phyloP scores from a whole-genome alignment of 2,329 filamentous ascomycete genomes.

The Ceratocystis cacaofunesta region DNA sequence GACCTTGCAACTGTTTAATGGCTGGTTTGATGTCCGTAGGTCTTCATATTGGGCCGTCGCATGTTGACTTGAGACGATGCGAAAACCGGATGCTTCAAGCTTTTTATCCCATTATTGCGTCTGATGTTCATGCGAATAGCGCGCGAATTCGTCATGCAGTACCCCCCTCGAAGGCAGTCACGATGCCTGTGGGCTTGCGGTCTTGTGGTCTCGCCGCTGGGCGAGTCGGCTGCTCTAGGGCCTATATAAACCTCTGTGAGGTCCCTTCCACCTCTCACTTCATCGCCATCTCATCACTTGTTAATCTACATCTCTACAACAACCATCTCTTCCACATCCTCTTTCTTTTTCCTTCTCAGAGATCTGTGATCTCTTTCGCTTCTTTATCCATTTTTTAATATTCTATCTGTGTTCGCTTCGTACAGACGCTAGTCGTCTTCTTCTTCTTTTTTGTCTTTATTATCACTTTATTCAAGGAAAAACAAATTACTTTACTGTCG shows the following conservation, averaged over 20 bases:
- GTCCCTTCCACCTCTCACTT: neutral
- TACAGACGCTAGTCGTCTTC: conserved; percentile 11
- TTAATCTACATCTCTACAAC: neutral
- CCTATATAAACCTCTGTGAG: too few relatives aligned
- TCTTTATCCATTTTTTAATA: conserved; percentile 8
- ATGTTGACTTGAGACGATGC: neutral
- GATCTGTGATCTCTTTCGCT: conserved; percentile 17
- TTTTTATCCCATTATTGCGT: too few relatives aligned
- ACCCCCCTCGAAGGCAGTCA: too few relatives aligned
- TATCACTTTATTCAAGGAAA: neutral
- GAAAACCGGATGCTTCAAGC: neutral
- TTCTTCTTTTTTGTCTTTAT: neutral
- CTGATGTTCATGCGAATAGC: too few relatives aligned
- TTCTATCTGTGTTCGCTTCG: conserved; percentile 7
- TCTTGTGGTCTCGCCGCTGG: too few relatives aligned
- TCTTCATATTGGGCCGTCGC: neutral
- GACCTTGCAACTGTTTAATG: neutral
- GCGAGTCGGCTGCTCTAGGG: too few relatives aligned
- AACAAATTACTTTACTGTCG: neutral
- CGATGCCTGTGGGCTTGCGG: too few relatives aligned
- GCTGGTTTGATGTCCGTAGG: neutral
- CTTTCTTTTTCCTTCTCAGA: conserved; percentile 13
- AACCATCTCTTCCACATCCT: conserved; percentile 2
- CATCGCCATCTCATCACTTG: neutral
- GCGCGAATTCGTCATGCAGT: too few relatives aligned